Conservation (phyloP, 1,284 basidiomycete species). For the Heterobasidion annosum region DNA sequence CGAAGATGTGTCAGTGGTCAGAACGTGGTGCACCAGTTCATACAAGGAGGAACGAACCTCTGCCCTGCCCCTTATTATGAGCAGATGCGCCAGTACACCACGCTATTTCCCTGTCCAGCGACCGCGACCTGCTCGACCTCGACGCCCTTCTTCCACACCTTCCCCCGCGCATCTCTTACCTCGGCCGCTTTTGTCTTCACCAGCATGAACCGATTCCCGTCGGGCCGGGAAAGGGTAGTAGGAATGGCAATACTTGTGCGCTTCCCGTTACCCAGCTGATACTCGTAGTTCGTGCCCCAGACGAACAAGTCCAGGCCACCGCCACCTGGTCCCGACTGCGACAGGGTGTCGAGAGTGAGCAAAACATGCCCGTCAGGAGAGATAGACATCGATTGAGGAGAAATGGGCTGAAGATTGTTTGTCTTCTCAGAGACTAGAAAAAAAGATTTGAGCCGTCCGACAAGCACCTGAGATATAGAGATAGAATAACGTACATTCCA, state of each 20-base stretch:
- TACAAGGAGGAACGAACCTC: too few relatives aligned
- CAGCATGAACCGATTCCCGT: constrained; percentile 51
- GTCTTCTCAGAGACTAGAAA: constrained; percentile 58
- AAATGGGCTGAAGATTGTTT: constrained; percentile 56
- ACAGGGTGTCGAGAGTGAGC: constrained; percentile 62
- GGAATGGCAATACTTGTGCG: constrained; percentile 69
- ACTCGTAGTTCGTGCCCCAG: constrained; percentile 68
- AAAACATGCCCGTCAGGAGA: constrained; percentile 77
- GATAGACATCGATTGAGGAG: constrained; percentile 60
- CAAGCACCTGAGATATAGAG: background rate
- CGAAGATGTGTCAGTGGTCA: too few relatives aligned
- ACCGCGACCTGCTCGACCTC: constrained; percentile 65
- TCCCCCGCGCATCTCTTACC: constrained; percentile 59
- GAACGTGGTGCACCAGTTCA: too few relatives aligned
- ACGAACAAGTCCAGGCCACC: constrained; percentile 54
- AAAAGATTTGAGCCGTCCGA: background rate
- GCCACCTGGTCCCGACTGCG: constrained; percentile 32
- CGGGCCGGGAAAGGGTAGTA: constrained; percentile 38
- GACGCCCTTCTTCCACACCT: constrained; percentile 56
- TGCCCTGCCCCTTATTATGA: constrained; percentile 4
- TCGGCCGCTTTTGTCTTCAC: constrained; percentile 35
- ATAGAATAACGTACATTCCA: constrained; percentile 57
- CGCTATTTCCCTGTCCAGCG: constrained; percentile 53
- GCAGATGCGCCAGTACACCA: constrained; percentile 69
- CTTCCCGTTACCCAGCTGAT: constrained; percentile 83